A percentile compares a stretch with the other conserved stretches of the same genome.
Evolutionary conservation across 257 asterid genomes (phyloP).

Genomic region (Phtheirospermum japonicum): DNA sequence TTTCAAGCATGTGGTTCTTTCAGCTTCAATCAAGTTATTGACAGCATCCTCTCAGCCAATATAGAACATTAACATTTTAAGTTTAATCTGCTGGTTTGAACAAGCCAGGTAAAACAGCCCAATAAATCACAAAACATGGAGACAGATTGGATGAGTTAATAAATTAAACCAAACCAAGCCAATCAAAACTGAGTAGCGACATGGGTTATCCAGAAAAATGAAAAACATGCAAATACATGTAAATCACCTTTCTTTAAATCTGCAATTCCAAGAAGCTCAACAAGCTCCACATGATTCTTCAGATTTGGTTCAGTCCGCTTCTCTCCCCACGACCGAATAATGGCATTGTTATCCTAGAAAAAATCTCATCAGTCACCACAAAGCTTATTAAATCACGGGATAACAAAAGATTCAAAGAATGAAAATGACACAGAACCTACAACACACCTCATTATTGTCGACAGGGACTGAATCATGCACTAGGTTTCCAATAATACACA

Average conservation of each 20-base stretch:
- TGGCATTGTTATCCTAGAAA: constrained; percentile 63
- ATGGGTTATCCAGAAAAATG: background rate
- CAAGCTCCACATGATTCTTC: constrained; percentile 92
- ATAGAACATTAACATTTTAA: background rate
- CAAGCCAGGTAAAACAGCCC: background rate
- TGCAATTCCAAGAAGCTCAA: constrained; percentile 93
- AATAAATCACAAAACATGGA: background rate
- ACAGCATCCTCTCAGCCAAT: background rate
- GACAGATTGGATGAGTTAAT: background rate
- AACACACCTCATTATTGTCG: constrained; percentile 47
- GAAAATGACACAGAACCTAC: constrained; percentile 40
- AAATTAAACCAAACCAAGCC: background rate
- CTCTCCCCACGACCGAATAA: constrained; percentile 82
- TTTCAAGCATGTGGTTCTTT: no score
- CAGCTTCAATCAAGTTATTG: background rate
- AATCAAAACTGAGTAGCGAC: background rate
- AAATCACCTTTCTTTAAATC: constrained; percentile 24
- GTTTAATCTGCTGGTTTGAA: no score
- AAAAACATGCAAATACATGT: background rate
- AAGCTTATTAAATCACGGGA: background rate
- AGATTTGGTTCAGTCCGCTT: constrained; percentile 64
- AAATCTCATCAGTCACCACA: constrained; percentile 19
- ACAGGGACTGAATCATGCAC: constrained; percentile 94
- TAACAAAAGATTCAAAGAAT: background rate
- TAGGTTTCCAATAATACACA: constrained; percentile 72